Evolutionary conservation across 2,329 filamentous ascomycete species (phyloP).

Genomic region (Cladophialophora yegresii): DNA sequence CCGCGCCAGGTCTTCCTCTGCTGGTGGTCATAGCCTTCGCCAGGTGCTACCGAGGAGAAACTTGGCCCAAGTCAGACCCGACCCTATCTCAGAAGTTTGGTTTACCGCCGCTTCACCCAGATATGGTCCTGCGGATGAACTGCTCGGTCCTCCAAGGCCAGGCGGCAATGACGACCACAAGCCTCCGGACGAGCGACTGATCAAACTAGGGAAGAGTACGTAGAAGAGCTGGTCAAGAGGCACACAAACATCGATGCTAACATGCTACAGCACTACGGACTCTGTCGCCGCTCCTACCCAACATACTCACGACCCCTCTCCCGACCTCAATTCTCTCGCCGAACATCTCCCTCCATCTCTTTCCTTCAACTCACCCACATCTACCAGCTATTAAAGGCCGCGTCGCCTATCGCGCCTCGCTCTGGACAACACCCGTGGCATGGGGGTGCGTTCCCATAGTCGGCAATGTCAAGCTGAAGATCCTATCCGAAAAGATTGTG

Average conservation of each 20-base stretch:
- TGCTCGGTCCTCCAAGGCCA: constrained; percentile 30
- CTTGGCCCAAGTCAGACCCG: constrained; percentile 44
- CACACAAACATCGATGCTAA: constrained; percentile 4
- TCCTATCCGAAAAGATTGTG: constrained; percentile 87
- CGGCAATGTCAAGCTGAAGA: constrained; percentile 83
- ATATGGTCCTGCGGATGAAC: constrained; percentile 34
- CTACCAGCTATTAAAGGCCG: constrained; percentile 90
- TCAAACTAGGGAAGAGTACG: constrained; percentile 65
- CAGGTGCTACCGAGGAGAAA: constrained; percentile 36
- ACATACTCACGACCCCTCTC: constrained; percentile 61
- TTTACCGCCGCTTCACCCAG: constrained; percentile 37
- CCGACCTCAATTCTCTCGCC: constrained; percentile 65
- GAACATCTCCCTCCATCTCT: constrained; percentile 63
- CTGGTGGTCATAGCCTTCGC: constrained; percentile 11
- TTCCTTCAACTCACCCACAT: constrained; percentile 61
- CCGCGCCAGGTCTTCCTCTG: constrained; percentile 24
- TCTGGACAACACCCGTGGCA: constrained; percentile 94
- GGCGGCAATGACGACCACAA: constrained; percentile 43
- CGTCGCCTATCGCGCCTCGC: constrained; percentile 85
- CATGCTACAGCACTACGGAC: constrained; percentile 55
- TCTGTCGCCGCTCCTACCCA: constrained; percentile 64
- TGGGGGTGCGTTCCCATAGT: constrained; percentile 92
- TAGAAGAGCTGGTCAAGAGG: constrained; percentile 2
- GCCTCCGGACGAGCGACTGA: constrained; percentile 59
- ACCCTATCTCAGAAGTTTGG: constrained; percentile 43